Percentiles rank a stretch among this genome's conserved stretches.
Evolutionary conservation across 2,329 filamentous ascomycete genomes (phyloP).

Genomic region (Paecilomyces niveus): DNA sequence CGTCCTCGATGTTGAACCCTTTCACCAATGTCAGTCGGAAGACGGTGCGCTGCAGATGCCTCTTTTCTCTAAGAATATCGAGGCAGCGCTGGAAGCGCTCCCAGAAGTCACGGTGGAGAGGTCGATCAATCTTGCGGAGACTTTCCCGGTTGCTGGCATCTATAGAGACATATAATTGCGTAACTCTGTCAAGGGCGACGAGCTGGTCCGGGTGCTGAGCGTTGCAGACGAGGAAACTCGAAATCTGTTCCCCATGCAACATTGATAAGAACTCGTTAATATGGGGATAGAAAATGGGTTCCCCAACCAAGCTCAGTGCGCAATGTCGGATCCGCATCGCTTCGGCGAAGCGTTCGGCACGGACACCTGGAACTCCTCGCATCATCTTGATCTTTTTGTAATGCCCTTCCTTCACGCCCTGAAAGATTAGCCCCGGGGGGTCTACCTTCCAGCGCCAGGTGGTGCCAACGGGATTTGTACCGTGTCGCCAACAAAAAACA

Average conservation of each 20-base stretch:
- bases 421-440: conserved; percentile 79
- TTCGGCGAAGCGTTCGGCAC: conserved; percentile 85
- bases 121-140: conserved; percentile 80
- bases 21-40: conserved; percentile 94
- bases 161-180: conserved; percentile 93
- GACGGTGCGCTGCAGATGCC: conserved; percentile 82
- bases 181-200: conserved; percentile 72
- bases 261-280: conserved; percentile 87
- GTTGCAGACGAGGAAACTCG: conserved; percentile 93
- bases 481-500: conserved; percentile 98
- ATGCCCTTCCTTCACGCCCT: conserved; percentile 82
- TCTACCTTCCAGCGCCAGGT: conserved; percentile 97
- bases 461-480: conserved; percentile 92
- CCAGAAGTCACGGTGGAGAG: conserved; percentile 94
- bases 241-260: conserved; percentile 80
- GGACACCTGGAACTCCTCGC: conserved; percentile 84
- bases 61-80: conserved; percentile 76
- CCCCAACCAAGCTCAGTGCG: conserved; percentile 83
- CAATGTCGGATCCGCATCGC: conserved; percentile 92
- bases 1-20: conserved; percentile 95
- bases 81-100: conserved; percentile 88
- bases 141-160: conserved; percentile 88
- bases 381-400: conserved; percentile 98
- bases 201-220: conserved; percentile 93
- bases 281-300: conserved; percentile 97